Evolutionary conservation across 257 asterid genomes (phyloP).

Genomic region (Echites panduratus): DNA sequence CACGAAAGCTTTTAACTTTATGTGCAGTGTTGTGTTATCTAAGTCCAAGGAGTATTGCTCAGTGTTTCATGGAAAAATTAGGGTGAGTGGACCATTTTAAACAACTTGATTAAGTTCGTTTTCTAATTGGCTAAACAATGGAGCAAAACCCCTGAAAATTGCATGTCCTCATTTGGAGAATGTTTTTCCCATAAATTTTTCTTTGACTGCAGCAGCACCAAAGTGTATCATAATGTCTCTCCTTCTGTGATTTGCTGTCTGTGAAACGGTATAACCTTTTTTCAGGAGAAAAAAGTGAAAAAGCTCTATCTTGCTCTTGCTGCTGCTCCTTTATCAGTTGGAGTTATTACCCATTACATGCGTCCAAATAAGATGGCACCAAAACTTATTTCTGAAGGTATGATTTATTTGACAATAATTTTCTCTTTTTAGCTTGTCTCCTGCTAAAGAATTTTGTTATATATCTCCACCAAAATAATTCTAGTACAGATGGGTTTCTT

Average conservation of each 20-base stretch:
- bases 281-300: constrained; percentile 79
- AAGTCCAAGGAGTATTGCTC: constrained; percentile 87
- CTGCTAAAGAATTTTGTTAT: not conserved
- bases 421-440: not conserved
- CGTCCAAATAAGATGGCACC: constrained; percentile 88
- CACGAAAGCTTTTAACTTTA: constrained; percentile 19
- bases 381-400: constrained; percentile 78
- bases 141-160: not conserved
- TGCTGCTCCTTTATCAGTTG: constrained; percentile 72
- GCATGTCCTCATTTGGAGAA: not conserved
- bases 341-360: constrained; percentile 84
- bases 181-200: too few relatives aligned
- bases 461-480: not conserved
- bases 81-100: constrained; percentile 50
- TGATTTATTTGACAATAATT: not conserved
- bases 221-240: not conserved
- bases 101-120: not conserved
- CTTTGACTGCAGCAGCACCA: not conserved
- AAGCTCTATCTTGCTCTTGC: constrained; percentile 94
- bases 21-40: constrained; percentile 75
- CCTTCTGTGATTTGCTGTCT: not conserved
- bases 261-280: not conserved
- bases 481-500: not conserved
- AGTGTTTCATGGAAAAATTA: constrained; percentile 79
- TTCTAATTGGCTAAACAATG: not conserved